Conservation (phyloP, 1,284 basidiomycete species). For the Anthracocystis panici-leucophaei region DNA sequence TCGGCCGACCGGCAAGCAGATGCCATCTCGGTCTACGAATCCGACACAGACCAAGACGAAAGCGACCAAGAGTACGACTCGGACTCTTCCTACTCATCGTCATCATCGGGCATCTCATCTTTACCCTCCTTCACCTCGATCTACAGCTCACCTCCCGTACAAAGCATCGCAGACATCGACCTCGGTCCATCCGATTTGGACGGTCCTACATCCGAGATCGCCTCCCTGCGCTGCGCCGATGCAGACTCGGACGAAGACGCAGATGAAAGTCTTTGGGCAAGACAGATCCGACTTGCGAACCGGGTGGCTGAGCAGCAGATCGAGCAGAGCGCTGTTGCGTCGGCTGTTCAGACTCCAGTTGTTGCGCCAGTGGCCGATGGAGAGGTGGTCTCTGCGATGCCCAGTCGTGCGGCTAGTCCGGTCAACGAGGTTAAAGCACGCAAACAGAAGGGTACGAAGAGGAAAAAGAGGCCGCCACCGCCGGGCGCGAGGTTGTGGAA, state of each 20-base stretch:
- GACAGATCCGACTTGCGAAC: conserved; percentile 34
- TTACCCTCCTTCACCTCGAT: conserved; percentile 46
- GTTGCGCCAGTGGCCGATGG: not conserved
- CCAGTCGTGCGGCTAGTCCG: conserved; percentile 24
- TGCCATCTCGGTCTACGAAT: conserved; percentile 16
- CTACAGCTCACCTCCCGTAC: conserved; percentile 30
- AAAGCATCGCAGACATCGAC: conserved; percentile 20
- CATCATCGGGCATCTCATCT: conserved; percentile 37
- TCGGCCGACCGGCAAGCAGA: not conserved
- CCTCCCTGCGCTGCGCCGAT: conserved; percentile 15
- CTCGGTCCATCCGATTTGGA: conserved; percentile 14
- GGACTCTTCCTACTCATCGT: conserved; percentile 25
- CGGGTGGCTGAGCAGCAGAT: conserved; percentile 11
- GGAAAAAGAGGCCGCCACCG: conserved; percentile 41
- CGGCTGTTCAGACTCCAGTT: conserved; percentile 19
- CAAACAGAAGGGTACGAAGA: conserved; percentile 19
- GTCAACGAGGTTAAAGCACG: conserved; percentile 5
- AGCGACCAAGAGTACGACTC: conserved; percentile 30
- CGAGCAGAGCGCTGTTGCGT: conserved; percentile 2
- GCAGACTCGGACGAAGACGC: conserved; percentile 32
- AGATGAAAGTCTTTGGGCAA: conserved; percentile 41
- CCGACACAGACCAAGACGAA: conserved; percentile 7
- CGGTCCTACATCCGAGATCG: conserved; percentile 15
- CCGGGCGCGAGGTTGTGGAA: conserved; percentile 49
- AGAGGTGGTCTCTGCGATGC: conserved; percentile 10